Base-by-base conservation (phyloP, 208 protist genomes). In the Trypanosoma rangeli region DNA sequence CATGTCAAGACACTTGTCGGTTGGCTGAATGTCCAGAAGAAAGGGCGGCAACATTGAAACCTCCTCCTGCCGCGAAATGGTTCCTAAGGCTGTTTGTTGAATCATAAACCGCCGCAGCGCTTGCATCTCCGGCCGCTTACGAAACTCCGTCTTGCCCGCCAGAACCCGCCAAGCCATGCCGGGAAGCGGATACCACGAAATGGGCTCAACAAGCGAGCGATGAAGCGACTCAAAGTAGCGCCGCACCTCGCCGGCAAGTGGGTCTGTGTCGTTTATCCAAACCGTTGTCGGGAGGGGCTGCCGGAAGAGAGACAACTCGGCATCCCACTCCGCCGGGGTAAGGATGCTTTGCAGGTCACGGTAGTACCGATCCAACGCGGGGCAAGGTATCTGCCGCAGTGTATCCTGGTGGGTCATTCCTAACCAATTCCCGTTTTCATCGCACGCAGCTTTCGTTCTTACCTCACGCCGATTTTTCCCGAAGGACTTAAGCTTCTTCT, bases 1-100 rank as follows among this genome's bases (percentile, higher is more conserved):
- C 87, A 97, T 92, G 74, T 97, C 93, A 4, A 97, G 83, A 60
- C 93, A 93, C 24, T 80, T 70, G 58, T 96, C 87, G 29, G 61
- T 82, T 7, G 82, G 85, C 67, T 95, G 77, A 46, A 93, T 86
- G 53, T 95, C 72, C n/a, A 97, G 76, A 55, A 96, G 63, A 58
- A 94, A 92, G 10, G 87, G 78, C 26, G 90, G 90, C 57, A 96
- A 78, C 90, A 96, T 94, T 10, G 83, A 90, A 3, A 92, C 84
- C 48, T 93, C 87, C 61, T 92, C 86, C 74, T 96, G 90, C 9
- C 92, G 73, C 10, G 81, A 94, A 55, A 95, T 93, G n/a, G 84
- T 92, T 28, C 92, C 92, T 18, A 91, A 68, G 0, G 83, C 87
- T 0, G 89, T 97, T 53, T 94, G 85, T 64, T 77, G 75, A 60